These are phyloP conservation scores for Diplodia sapinea DNA, from an alignment of 2,329 filamentous ascomycete genomes.

Conservation along the genomic window DNA sequence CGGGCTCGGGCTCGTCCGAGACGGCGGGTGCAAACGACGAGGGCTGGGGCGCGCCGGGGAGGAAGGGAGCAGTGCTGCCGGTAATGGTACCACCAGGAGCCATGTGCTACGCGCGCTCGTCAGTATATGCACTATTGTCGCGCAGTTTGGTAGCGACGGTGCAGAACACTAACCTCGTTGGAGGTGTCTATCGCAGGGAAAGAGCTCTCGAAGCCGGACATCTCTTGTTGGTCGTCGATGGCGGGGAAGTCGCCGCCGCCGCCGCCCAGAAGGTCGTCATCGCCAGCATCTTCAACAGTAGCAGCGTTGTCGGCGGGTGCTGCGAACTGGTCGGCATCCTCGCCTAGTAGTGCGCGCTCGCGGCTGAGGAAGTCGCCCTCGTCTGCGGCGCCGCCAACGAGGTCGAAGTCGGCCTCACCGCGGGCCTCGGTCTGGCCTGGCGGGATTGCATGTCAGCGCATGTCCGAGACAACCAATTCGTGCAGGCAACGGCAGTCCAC, in stretches of 20 bases:
- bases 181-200: conserved; percentile 81
- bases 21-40: conserved; percentile 54
- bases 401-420: conserved; percentile 55
- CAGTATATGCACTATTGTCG: neutral
- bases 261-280: conserved; percentile 75
- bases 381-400: conserved; percentile 63
- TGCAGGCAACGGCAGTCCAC: neutral
- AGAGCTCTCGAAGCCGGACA: conserved; percentile 78
- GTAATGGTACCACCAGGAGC: conserved; percentile 82
- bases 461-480: conserved; percentile 2
- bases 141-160: neutral
- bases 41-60: conserved; percentile 48
- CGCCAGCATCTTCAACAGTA: conserved; percentile 65
- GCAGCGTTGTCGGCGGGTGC: conserved; percentile 72
- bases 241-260: conserved; percentile 52
- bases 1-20: conserved; percentile 81
- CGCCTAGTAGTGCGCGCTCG: conserved; percentile 87
- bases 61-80: conserved; percentile 65
- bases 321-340: conserved; percentile 90
- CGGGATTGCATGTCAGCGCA: conserved; percentile 15
- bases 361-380: conserved; percentile 87
- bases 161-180: conserved; percentile 65
- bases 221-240: conserved; percentile 51
- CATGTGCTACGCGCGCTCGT: conserved; percentile 61
- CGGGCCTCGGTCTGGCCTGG: conserved; percentile 72